Evolutionary conservation across 768 basidiomycete genomes (phyloP), one percentile per base, ranked within the genome.

Genomic region (Gelatoporia subvermispora): DNA sequence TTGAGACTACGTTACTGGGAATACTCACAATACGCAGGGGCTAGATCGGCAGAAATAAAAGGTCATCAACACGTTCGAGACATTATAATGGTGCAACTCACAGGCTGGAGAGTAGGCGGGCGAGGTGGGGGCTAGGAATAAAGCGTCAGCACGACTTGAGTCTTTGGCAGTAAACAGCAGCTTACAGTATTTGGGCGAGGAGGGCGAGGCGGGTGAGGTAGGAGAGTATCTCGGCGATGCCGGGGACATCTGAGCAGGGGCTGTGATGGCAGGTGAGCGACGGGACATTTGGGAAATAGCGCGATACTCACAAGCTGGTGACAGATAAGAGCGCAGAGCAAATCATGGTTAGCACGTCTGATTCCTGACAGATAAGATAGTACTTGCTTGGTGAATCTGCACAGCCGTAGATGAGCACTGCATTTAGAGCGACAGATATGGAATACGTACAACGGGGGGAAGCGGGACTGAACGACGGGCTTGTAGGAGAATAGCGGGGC

Each of bases 221-320:
- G 94, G 94, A 10, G 91, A 93, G 67, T 93, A 96, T 60, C 85
- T 89, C 7, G 93, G 93, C 24, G 91, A 93, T 3, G 93, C 82
- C 0, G 92, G 93, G 8, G 93, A 93, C 73, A 87, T 78, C 47
- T 88, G 84, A 20, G 82, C 78, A 28, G 89, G 88, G 4, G 88
- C 86, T 86, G 59, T 7, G 22, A 9, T 9, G 45, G 46, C 51
- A 40, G 25, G 51, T 48, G 40, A 52, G 51, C 47, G 43, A 48
- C 18, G 58, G 28, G 53, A 49, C 31, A 8, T 15, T 28, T 22
- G 37, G 49, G 51, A 45, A 16, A 20, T 36, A 23, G 35, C 31
- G 41, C 21, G 20, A 18, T 4, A 77, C 84, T 65, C 67, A 88
- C 85, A 88, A 51, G 87, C 84, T 86, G 58, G 48, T 55, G 34